Conservation (phyloP, 1,139 yeast species). For the Lodderomyces margitis region DNA sequence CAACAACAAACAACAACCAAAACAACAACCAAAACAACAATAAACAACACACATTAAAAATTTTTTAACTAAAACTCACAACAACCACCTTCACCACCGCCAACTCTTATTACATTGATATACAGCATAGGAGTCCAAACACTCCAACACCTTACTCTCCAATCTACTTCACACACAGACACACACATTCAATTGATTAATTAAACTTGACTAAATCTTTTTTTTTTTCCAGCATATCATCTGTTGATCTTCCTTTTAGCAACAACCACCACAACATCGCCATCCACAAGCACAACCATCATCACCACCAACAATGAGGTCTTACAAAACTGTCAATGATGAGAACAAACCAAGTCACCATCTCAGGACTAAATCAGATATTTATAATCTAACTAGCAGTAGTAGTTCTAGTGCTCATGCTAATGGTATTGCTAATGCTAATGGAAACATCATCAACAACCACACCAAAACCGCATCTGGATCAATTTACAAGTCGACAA, state of each 20-base stretch:
- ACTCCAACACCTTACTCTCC: too few relatives aligned
- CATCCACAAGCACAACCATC: too few relatives aligned
- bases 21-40: neutral
- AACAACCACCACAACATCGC: too few relatives aligned
- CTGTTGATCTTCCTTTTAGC: neutral
- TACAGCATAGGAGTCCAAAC: too few relatives aligned
- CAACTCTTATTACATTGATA: too few relatives aligned
- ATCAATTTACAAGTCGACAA: neutral
- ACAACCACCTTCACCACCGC: too few relatives aligned
- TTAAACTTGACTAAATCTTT: too few relatives aligned
- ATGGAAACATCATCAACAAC: neutral
- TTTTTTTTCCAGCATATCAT: neutral
- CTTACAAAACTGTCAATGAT: constrained; percentile 13
- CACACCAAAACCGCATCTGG: neutral
- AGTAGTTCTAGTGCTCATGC: too few relatives aligned
- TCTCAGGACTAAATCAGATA: constrained; percentile 5
- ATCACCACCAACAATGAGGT: constrained; percentile 10
- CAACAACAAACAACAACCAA: neutral
- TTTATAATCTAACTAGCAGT: neutral
- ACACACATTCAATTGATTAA: too few relatives aligned
- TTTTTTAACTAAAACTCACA: neutral
- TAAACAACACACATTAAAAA: neutral
- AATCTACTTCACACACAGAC: too few relatives aligned
- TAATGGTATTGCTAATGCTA: neutral
- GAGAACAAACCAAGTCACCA: constrained; percentile 14